phyloP scores from a whole-genome alignment of 2,329 filamentous ascomycete genomes.

The Aspergillus fischeri region DNA sequence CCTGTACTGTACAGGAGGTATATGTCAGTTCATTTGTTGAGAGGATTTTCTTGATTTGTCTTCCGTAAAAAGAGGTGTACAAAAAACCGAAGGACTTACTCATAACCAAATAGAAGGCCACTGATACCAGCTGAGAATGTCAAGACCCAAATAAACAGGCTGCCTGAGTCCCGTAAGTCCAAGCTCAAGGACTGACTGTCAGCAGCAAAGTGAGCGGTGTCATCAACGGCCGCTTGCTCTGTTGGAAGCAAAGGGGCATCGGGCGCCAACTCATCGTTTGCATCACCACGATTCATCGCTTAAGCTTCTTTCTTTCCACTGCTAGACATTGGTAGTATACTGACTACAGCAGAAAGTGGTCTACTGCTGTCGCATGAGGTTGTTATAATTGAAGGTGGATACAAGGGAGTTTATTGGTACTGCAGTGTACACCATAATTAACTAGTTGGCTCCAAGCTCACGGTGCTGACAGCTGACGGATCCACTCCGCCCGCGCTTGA shows the following conservation, averaged over 20 bases:
- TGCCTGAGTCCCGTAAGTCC: conserved; percentile 22
- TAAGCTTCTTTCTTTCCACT: conserved; percentile 6
- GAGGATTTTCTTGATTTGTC: neutral
- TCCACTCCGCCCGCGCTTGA: neutral
- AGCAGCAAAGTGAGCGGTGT: conserved; percentile 6
- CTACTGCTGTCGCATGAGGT: neutral
- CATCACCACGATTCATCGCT: conserved; percentile 24
- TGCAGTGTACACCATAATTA: neutral
- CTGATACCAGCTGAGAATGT: conserved; percentile 56
- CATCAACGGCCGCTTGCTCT: conserved; percentile 6
- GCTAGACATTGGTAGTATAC: conserved; percentile 6
- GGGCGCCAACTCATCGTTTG: conserved; percentile 18
- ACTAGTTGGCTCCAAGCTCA: neutral
- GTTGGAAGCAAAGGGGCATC: conserved; percentile 30
- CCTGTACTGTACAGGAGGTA: conserved; percentile 45
- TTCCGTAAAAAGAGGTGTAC: neutral
- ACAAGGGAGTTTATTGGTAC: neutral
- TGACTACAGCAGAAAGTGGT: neutral
- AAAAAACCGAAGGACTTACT: conserved; percentile 36
- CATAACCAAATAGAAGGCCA: conserved; percentile 59
- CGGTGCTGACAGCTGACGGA: neutral
- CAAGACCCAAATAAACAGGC: conserved; percentile 52
- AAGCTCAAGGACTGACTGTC: conserved; percentile 9
- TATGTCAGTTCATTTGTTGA: conserved; percentile 11
- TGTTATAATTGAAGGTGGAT: neutral